Evolutionary conservation across 257 asterid species (phyloP).

Genomic region (Gentiana dahurica): DNA sequence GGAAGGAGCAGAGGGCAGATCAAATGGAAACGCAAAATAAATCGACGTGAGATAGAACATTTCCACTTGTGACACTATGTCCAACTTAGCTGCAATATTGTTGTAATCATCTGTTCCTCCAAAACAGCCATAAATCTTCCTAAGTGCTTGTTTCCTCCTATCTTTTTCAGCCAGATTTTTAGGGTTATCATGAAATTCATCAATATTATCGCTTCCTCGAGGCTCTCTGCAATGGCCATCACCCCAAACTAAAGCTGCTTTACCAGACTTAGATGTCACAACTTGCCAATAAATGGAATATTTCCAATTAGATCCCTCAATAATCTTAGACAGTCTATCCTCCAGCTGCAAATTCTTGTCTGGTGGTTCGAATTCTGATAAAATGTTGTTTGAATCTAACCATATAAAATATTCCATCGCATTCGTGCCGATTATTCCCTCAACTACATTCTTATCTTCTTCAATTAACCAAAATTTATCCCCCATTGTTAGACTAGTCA

Average conservation of each 20-base stretch:
- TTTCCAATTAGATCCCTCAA: slow-evolving; percentile 80
- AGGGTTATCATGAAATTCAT: slow-evolving; percentile 12
- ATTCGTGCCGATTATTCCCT: slow-evolving; percentile 66
- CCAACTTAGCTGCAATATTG: slow-evolving; percentile 54
- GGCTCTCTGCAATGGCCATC: slow-evolving; percentile 73
- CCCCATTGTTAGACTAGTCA: slow-evolving; percentile 36
- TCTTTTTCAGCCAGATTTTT: slow-evolving; percentile 21
- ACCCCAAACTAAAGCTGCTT: slow-evolving; percentile 92
- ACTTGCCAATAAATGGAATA: slow-evolving; percentile 97
- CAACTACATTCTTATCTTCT: slow-evolving; percentile 47
- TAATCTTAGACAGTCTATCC: slow-evolving; percentile 49
- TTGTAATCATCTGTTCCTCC: slow-evolving; percentile 75
- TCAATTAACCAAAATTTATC: slow-evolving; percentile 48
- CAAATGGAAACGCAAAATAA: slow-evolving; percentile 83
- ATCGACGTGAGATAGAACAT: slow-evolving; percentile 79
- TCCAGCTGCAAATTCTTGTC: slow-evolving; percentile 69
- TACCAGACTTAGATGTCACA: slow-evolving; percentile 76
- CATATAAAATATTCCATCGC: slow-evolving; percentile 66
- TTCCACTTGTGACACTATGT: slow-evolving; percentile 54
- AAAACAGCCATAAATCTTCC: slow-evolving; percentile 58
- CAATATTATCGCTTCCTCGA: slow-evolving; percentile 27
- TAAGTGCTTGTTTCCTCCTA: slow-evolving; percentile 53
- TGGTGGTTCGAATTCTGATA: slow-evolving; percentile 57
- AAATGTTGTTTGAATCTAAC: slow-evolving; percentile 61
- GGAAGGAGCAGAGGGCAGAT: slow-evolving; percentile 20